Evolutionary conservation across 441 rosid genomes (phyloP), one percentile per base, ranked within the genome.

Genomic region (Erodium texanum): DNA sequence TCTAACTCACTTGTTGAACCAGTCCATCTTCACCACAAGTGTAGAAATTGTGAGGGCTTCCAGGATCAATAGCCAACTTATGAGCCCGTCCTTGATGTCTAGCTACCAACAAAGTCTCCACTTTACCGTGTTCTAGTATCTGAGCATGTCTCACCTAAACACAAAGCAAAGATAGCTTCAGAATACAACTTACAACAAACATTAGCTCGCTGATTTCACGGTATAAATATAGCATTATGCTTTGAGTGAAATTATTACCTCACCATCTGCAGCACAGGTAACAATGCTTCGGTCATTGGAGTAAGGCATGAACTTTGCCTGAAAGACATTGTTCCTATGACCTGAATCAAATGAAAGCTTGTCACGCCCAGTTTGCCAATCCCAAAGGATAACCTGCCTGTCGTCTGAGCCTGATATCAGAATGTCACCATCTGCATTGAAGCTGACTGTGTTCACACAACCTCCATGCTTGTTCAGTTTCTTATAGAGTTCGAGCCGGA

Each of bases 191-290:
- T 27, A 48, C 18, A 14, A 3, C 56, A 48, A 15, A 48, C 24
- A 73, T 23, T 3, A 12, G 58, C 36, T 50, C 48, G 62, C 62
- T 9, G 48, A 62, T 11, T 16, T 14, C n/a, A n/a, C n/a, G n/a
- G n/a, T n/a, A n/a, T n/a, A n/a, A n/a, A n/a, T n/a, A n/a, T 34
- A 38, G 45, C 11, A 38, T 23, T 14, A 29, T 11, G 59, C 41
- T 23, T 18, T 22, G 58, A 66, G 52, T 34, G 15, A 20, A 72
- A 20, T 71, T 73, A 20, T 71, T 73, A 89, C 97, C 99, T 87
- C 84, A 61, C 97, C 99, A 77, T 91, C 99, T 0, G 96, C 97
- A 77, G 96, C 99, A 81, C 96, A 93, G 10, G 99, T 87, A 15
- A 93, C 89, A 74, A 91, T 83, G 79, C 87, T 88, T 20, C 84